phyloP scores from a whole-genome alignment of 441 rosid genomes.

The Flueggea neowawraea region DNA sequence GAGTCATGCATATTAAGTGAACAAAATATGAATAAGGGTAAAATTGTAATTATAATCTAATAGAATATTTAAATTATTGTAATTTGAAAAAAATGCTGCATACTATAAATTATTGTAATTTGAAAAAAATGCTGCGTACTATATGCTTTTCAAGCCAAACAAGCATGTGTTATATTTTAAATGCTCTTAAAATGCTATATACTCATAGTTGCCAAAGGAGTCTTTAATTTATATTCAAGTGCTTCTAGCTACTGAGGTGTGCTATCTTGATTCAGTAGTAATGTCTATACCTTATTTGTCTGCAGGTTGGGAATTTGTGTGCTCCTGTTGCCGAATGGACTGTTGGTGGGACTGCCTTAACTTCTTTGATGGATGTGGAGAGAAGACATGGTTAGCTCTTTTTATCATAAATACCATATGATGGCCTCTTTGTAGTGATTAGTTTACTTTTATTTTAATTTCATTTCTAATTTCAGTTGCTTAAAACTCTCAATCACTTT shows the following conservation, averaged over 20 bases:
- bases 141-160: too few species aligned
- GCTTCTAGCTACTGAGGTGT: neutral
- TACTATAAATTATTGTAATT: too few species aligned
- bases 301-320: constrained; percentile 82
- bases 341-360: constrained; percentile 85
- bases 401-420: neutral
- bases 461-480: neutral
- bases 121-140: too few species aligned
- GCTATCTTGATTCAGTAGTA: neutral
- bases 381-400: constrained; percentile 88
- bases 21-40: too few species aligned
- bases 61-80: too few species aligned
- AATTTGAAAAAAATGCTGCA: too few species aligned
- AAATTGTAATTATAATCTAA: too few species aligned
- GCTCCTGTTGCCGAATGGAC: constrained; percentile 91
- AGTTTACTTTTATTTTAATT: neutral
- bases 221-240: neutral
- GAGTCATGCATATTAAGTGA: too few species aligned
- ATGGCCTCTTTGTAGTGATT: neutral
- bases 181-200: too few species aligned
- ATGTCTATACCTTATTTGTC: neutral
- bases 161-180: too few species aligned
- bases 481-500: neutral
- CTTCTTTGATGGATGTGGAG: constrained; percentile 96
- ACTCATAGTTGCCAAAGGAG: too few species aligned